These are phyloP conservation scores for Phytopythium cucurbitacearum DNA, from an alignment of 352 stramenopile species.

Conservation along the genomic window DNA sequence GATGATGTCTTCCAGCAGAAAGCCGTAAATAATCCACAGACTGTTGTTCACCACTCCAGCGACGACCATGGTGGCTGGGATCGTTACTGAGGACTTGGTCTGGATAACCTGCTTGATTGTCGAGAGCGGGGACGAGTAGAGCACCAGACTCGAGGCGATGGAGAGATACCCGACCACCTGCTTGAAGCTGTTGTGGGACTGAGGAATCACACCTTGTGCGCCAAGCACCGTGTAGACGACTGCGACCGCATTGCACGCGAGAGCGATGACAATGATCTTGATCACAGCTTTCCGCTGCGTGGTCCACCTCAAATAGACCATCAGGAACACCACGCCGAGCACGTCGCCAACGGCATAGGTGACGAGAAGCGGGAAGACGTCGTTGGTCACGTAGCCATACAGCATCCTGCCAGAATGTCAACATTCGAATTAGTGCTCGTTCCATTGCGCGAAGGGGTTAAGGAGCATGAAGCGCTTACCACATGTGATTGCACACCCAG, in stretches of 20 bases:
- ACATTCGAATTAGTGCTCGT: conserved; percentile 7
- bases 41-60: conserved; percentile 65
- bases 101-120: conserved; percentile 48
- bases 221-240: conserved; percentile 48
- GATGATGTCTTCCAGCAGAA: conserved; percentile 45
- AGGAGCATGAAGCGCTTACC: conserved; percentile 22
- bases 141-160: conserved; percentile 45
- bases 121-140: conserved; percentile 66
- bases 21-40: conserved; percentile 69
- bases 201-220: conserved; percentile 18
- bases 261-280: conserved; percentile 21
- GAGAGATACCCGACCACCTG: conserved; percentile 37
- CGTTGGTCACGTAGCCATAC: conserved; percentile 47
- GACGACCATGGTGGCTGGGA: conserved; percentile 60
- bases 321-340: conserved; percentile 42
- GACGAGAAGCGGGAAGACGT: conserved; percentile 41
- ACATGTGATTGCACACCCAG: conserved; percentile 69
- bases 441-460: too few species aligned
- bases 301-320: conserved; percentile 40
- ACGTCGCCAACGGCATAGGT: conserved; percentile 49
- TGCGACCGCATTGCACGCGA: conserved; percentile 36
- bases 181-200: conserved; percentile 22
- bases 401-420: conserved; percentile 31
- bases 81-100: conserved; percentile 46
- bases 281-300: conserved; percentile 28